Percentiles rank a stretch among this genome's conserved stretches.
These are phyloP conservation scores for Huntiella decipiens DNA, from an alignment of 2,329 filamentous ascomycete species.

Conservation along the genomic window DNA sequence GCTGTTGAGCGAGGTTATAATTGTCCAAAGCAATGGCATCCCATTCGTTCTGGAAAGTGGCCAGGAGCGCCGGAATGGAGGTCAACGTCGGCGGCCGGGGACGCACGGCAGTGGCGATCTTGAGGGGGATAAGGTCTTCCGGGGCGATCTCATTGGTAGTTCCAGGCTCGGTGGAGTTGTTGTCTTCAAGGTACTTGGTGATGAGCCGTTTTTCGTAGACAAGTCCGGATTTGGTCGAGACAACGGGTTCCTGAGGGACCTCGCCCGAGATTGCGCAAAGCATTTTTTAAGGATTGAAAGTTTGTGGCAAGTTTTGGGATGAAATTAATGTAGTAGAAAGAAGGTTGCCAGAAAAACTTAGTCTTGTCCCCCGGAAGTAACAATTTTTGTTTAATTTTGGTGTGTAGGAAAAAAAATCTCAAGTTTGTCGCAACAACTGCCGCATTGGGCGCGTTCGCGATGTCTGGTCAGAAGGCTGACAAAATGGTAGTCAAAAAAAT, in stretches of 20 bases:
- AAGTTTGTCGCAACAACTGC: neutral
- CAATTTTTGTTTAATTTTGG: too few relatives aligned
- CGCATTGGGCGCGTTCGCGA: slow-evolving; percentile 5
- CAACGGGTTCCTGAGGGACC: slow-evolving; percentile 83
- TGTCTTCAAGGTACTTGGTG: slow-evolving; percentile 81
- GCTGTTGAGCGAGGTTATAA: slow-evolving; percentile 74
- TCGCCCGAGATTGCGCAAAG: slow-evolving; percentile 64
- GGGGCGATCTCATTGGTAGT: slow-evolving; percentile 66
- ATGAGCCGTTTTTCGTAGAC: slow-evolving; percentile 92
- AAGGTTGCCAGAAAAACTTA: too few relatives aligned
- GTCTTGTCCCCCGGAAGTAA: too few relatives aligned
- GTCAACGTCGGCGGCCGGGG: slow-evolving; percentile 85
- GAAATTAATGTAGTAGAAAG: too few relatives aligned
- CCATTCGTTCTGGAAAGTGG: slow-evolving; percentile 97
- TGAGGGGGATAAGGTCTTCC: slow-evolving; percentile 77
- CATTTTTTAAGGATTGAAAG: slow-evolving; percentile 20
- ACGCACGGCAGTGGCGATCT: slow-evolving; percentile 64
- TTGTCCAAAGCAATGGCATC: slow-evolving; percentile 82
- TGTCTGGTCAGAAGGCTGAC: slow-evolving; percentile 5
- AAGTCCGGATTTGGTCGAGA: slow-evolving; percentile 82
- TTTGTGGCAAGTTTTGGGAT: too few relatives aligned
- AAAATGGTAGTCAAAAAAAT: slow-evolving; percentile 1
- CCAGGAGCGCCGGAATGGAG: slow-evolving; percentile 84
- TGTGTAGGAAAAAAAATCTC: neutral
- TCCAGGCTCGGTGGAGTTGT: slow-evolving; percentile 73